These are phyloP conservation scores for Amanita brunnescens DNA, from an alignment of 768 basidiomycete species.

Conservation along the genomic window DNA sequence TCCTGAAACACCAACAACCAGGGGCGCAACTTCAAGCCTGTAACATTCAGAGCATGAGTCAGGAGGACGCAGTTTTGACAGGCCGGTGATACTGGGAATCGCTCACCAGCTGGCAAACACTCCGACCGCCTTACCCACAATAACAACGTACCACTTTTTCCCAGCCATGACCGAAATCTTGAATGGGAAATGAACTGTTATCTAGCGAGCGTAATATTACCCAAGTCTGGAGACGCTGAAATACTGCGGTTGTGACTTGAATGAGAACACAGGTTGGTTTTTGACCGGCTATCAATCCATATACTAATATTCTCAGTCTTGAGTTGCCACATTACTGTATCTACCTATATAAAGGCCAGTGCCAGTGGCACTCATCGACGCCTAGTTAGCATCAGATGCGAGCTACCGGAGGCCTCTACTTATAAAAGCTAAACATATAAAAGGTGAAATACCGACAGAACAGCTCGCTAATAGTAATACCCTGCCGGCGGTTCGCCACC, in stretches of 20 bases:
- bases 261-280: not conserved
- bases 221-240: not conserved
- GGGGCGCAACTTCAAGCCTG: constrained; percentile 39
- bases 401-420: too few relatives aligned
- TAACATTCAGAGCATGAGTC: not conserved
- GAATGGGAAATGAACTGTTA: not conserved
- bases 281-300: not conserved
- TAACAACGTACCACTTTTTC: constrained; percentile 29
- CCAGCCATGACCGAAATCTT: constrained; percentile 14
- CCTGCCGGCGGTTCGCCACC: too few relatives aligned
- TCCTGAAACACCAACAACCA: constrained; percentile 34
- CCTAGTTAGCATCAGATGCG: too few relatives aligned
- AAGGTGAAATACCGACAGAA: too few relatives aligned
- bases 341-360: not conserved
- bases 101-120: constrained; percentile 26
- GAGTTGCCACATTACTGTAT: not conserved
- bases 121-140: constrained; percentile 20
- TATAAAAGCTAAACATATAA: too few relatives aligned
- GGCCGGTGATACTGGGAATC: not conserved
- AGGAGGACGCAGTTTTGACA: not conserved
- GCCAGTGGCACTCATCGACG: not conserved
- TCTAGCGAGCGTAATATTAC: not conserved
- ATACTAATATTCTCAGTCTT: not conserved
- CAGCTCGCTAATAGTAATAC: too few relatives aligned
- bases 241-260: not conserved